These are phyloP conservation scores for Lactarius hatsudake DNA, from an alignment of 768 basidiomycete species.

Conservation along the genomic window DNA sequence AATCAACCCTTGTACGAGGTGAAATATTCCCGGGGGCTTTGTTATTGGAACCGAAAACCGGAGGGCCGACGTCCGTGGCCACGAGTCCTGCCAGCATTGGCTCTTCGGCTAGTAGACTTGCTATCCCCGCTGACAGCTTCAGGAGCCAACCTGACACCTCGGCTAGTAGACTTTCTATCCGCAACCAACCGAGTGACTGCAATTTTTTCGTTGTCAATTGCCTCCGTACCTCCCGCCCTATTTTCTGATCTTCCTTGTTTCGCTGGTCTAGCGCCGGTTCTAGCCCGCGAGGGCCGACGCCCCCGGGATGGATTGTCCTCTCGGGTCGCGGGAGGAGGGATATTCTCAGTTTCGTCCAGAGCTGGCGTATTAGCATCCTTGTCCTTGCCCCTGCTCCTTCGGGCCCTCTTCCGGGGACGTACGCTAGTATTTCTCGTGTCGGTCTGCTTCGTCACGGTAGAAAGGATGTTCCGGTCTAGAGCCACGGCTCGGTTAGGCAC, in stretches of 20 bases:
- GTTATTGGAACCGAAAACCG: neutral
- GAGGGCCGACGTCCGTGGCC: neutral
- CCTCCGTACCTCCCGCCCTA: neutral
- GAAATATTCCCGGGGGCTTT: neutral
- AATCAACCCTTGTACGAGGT: neutral
- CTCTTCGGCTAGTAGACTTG: neutral
- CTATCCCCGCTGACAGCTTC: neutral
- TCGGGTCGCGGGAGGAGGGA: slow-evolving; percentile 8
- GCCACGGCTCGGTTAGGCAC: neutral
- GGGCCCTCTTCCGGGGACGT: slow-evolving; percentile 2
- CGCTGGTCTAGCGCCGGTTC: neutral
- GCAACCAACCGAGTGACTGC: neutral
- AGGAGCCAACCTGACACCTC: neutral
- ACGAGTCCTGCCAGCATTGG: neutral
- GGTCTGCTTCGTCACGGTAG: neutral
- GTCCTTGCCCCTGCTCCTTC: slow-evolving; percentile 5
- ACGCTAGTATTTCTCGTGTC: neutral
- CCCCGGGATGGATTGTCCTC: slow-evolving; percentile 1
- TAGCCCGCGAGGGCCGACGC: neutral
- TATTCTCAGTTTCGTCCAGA: slow-evolving; percentile 11
- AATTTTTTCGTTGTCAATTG: neutral
- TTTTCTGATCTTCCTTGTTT: slow-evolving; percentile 6
- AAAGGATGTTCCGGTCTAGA: neutral
- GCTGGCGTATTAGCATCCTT: neutral
- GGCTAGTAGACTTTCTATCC: neutral